Base-by-base conservation (phyloP, 2,329 filamentous ascomycete genomes). In the Zelopaecilomyces penicillatus region DNA sequence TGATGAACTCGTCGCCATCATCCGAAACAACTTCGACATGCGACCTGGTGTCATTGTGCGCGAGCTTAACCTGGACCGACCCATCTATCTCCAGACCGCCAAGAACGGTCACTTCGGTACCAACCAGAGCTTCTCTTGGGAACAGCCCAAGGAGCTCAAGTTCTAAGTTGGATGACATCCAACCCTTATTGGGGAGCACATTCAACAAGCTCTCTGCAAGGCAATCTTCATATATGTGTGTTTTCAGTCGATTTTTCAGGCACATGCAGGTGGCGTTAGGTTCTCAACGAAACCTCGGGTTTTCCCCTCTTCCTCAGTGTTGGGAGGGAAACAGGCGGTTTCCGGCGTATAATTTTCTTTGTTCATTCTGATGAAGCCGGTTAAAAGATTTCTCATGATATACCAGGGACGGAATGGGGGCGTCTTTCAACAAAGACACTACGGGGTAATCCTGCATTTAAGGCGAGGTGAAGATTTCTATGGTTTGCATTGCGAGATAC, bases 61-160 rank as follows among this genome's bases (percentile, higher is more conserved):
- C 76, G 90, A 96, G 75, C 85, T 98, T 55, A 85, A 93, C 74
- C 80, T 98, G 55, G 85, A 82, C 70, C 88, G 89, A 73, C 93
- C 93, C 65, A 96, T 97, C 77, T 98, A 98, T 84, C 82, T 82
- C 80, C 80, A 91, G 77, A 98, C 93, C 47, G 93, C 93, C 73
- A 96, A 96, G 87, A 97, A 97, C 75, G 93, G 93, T 61, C 93
- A 98, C 82, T 98, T 98, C 74, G 77, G 77, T 56, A 95, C 89
- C 72, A 93, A 96, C 86, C 93, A 95, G 81, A 76, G 70, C 70
- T 98, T 98, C 81, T 82, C 76, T 72, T 98, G 93, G 93, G 93
- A 98, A 83, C 81, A 97, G 82, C 91, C 93, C 64, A 96, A 95
- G 87, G 61, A 76, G 57, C 87, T 98, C 64, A 90, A 86, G 73